Evolutionary conservation across 2,329 filamentous ascomycete species (phyloP), one percentile per base, ranked within the genome.

Genomic region (Stemphylium lycopersici): DNA sequence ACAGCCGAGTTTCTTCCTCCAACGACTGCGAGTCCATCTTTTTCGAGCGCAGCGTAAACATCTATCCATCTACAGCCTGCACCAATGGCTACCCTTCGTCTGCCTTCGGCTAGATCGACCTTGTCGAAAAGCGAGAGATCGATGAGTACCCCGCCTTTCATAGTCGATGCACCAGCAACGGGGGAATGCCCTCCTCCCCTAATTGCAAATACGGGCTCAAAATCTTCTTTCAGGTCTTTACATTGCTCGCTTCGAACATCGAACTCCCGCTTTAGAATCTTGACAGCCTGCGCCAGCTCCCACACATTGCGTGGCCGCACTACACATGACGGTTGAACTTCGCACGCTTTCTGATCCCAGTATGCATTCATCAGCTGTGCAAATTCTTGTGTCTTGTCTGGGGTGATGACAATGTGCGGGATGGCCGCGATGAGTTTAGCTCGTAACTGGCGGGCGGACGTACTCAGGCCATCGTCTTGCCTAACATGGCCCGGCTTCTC

Each of bases 131-230:
- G 57, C 5, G 52, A 51, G 31, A 67, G 41, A 38, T 67, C 59
- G 15, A 67, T 56, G 2, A 67, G 39, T 2, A 61, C 57, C 6
- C 64, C 67, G 26, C 56, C 56, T 3, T 52, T 40, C 18, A 68
- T 63, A 37, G 63, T 71, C 10, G 67, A 62, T 2, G 62, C 58
- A n/a, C 60, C 58, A 12, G 49, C 47, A 29, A 62, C 48, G 10
- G 56, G 58, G n/a, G 61, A 58, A 29, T 80, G 78, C 0, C 77
- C 78, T 12, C 81, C 82, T 16, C 79, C 76, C 64, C 81, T 77
- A 67, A 86, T 76, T 16, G 84, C 85, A 36, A 67, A 67, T 1
- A 63, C 15, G 1, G 53, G 55, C 7, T 63, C 41, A 1, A n/a
- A 2, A 4, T 37, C 11, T 10, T 34, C 16, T 42, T 32, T 11